These are phyloP conservation scores for Plantago elongata DNA, from an alignment of 257 asterid genomes.

Conservation along the genomic window DNA sequence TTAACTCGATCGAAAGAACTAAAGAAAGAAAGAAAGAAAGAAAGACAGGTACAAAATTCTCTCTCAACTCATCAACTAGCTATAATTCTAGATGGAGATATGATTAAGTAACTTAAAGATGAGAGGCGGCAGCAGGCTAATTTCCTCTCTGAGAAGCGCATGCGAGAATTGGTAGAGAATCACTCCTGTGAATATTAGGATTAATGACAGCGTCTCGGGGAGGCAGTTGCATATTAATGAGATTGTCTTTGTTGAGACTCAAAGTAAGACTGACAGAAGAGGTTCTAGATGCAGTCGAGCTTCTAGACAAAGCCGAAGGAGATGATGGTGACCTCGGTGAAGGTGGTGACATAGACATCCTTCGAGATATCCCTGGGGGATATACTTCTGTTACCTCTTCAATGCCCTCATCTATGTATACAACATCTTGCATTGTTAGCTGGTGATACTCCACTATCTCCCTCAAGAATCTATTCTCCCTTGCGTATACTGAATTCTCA, in stretches of 20 bases:
- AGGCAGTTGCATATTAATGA: conserved; percentile 1
- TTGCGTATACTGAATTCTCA: conserved; percentile 74
- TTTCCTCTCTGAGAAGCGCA: neutral
- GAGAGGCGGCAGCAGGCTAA: no score
- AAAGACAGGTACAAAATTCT: no score
- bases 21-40: no score
- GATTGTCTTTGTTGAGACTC: conserved; percentile 14
- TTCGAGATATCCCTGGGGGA: conserved; percentile 41
- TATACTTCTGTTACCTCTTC: conserved; percentile 71
- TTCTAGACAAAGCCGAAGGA: conserved; percentile 24
- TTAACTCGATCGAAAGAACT: no score
- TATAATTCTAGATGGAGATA: no score
- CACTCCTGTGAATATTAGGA: neutral
- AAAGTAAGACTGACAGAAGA: conserved; percentile 7
- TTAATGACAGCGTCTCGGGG: neutral
- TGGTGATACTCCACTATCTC: conserved; percentile 95
- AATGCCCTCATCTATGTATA: conserved; percentile 75
- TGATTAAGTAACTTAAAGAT: no score
- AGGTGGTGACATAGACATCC: conserved; percentile 37
- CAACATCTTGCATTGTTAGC: conserved; percentile 79
- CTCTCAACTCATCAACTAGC: no score
- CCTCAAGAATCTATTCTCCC: conserved; percentile 89
- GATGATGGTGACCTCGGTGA: conserved; percentile 31
- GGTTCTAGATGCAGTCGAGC: conserved; percentile 4
- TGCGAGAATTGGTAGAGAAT: conserved; percentile 22